A percentile compares a stretch with the other conserved stretches of the same genome.
phyloP scores from a whole-genome alignment of 192 early-diverging fungal genomes.

The Anaeromyces robustus region DNA sequence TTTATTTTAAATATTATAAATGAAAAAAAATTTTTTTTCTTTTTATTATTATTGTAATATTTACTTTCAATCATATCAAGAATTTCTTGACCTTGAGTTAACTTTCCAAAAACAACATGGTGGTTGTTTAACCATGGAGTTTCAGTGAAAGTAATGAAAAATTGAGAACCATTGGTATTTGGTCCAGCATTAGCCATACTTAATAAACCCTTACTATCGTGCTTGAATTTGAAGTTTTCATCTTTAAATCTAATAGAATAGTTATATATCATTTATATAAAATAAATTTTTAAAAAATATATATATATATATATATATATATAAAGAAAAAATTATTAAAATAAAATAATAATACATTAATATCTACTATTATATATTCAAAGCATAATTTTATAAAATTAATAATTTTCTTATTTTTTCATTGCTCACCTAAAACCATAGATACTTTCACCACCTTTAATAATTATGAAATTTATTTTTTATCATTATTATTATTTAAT shows the following conservation, averaged over 20 bases:
- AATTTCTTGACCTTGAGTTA: conserved; percentile 8
- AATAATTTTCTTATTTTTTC: no score
- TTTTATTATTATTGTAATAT: not conserved
- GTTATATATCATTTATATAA: not conserved
- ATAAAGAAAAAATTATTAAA: no score
- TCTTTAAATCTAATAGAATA: not conserved
- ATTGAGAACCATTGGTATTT: conserved; percentile 71
- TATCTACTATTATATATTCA: no score
- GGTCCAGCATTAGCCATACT: conserved; percentile 74
- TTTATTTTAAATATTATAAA: no score
- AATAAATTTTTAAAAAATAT: no score
- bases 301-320: no score
- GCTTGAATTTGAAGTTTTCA: not conserved
- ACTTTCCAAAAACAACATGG: conserved; percentile 67
- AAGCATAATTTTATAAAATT: no score
- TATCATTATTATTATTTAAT: no score
- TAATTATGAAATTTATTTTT: no score
- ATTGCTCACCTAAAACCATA: conserved; percentile 65
- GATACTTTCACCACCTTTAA: conserved; percentile 63
- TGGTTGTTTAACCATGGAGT: conserved; percentile 37
- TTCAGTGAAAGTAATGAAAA: conserved; percentile 59
- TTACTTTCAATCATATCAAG: not conserved
- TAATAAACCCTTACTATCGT: conserved; percentile 16
- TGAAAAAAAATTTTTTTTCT: no score
- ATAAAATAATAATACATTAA: no score